Conservation (phyloP, 2,329 filamentous ascomycete species). For the Monilinia laxa region DNA sequence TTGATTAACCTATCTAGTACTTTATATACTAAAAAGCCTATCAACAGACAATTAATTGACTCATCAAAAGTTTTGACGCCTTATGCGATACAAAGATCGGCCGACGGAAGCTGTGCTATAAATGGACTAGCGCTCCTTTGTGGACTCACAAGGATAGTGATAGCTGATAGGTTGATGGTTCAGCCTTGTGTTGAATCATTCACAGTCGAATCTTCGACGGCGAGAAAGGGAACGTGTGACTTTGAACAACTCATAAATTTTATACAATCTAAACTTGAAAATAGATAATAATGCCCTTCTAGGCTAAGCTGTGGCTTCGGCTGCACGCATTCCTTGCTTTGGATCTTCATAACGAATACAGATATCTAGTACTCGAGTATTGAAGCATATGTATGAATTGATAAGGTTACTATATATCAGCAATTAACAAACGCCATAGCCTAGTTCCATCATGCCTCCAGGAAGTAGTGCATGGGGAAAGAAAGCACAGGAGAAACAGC, state of each 20-base stretch:
- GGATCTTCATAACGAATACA: constrained; percentile 20
- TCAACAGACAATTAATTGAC: constrained; percentile 20
- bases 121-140: neutral
- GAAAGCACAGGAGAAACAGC: constrained; percentile 43
- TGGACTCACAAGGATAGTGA: neutral
- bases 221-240: neutral
- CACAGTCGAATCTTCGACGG: neutral
- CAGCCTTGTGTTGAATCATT: constrained; percentile 18
- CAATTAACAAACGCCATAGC: constrained; percentile 18
- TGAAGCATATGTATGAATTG: constrained; percentile 15
- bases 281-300: neutral
- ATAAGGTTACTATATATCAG: constrained; percentile 4
- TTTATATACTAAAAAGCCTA: constrained; percentile 1
- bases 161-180: neutral
- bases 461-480: constrained; percentile 41
- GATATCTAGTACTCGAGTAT: constrained; percentile 8
- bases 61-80: constrained; percentile 14
- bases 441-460: constrained; percentile 38
- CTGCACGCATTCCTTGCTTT: constrained; percentile 31
- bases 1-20: constrained; percentile 10
- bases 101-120: constrained; percentile 13
- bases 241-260: neutral
- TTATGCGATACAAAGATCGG: constrained; percentile 17
- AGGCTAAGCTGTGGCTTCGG: constrained; percentile 33
- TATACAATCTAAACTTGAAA: neutral